Evolutionary conservation across 2,329 filamentous ascomycete species (phyloP).

Genomic region (Botrytis byssoidea): DNA sequence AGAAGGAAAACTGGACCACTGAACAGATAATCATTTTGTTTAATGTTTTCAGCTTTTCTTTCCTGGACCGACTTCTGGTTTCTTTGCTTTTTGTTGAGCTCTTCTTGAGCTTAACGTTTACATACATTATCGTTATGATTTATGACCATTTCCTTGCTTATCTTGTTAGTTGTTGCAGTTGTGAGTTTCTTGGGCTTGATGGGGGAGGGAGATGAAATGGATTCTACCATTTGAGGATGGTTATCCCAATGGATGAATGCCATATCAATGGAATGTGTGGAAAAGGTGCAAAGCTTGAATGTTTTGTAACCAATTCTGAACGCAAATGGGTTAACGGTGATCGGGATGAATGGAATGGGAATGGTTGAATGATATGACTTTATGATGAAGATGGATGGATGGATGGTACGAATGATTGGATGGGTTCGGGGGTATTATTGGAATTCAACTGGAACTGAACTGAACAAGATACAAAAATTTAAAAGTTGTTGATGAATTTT

Average conservation of each 20-base stretch:
- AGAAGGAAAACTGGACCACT: slow-evolving; percentile 18
- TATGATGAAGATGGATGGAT: slow-evolving; percentile 14
- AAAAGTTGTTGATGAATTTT: not conserved
- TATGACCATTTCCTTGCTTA: slow-evolving; percentile 13
- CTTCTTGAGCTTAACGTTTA: not conserved
- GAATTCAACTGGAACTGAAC: not conserved
- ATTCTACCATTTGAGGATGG: not conserved
- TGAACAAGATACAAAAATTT: slow-evolving; percentile 10
- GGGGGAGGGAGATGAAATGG: not conserved
- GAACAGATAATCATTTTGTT: slow-evolving; percentile 11
- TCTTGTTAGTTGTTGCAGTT: slow-evolving; percentile 12
- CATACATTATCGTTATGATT: slow-evolving; percentile 20
- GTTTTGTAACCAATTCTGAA: slow-evolving; percentile 7
- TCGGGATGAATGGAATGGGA: not conserved
- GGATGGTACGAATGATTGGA: not conserved
- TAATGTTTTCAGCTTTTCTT: not conserved
- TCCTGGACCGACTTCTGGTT: not conserved
- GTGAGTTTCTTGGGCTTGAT: not conserved
- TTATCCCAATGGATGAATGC: not conserved
- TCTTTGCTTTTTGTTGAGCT: not conserved
- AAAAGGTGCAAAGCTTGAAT: not conserved
- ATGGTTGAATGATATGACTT: slow-evolving; percentile 11
- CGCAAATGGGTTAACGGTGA: not conserved
- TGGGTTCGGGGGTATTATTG: not conserved
- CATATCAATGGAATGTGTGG: not conserved